Evolutionary conservation across 371 early-diverging fungal genomes (phyloP).

Genomic region (Saksenaea oblongispora): DNA sequence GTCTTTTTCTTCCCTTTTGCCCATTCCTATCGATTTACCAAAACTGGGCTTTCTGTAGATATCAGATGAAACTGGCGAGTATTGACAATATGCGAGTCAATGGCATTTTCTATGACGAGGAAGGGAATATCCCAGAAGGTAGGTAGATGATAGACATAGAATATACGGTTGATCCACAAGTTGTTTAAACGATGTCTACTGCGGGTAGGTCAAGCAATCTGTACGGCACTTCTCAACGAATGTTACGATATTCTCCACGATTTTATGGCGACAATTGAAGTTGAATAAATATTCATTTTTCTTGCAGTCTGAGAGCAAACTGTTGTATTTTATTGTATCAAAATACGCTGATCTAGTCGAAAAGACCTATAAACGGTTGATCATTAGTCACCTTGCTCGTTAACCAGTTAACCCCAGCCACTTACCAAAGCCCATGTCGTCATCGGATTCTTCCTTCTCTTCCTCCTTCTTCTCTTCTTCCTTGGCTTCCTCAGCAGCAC

Average conservation of each 20-base stretch:
- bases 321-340: constrained; percentile 9
- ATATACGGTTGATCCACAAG: not conserved
- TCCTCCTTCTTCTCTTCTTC: constrained; percentile 70
- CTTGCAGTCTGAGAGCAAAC: not conserved
- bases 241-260: constrained; percentile 88
- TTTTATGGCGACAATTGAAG: constrained; percentile 47
- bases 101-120: constrained; percentile 85
- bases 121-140: constrained; percentile 85
- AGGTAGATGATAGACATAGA: constrained; percentile 40
- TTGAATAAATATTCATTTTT: constrained; percentile 8
- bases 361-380: constrained; percentile 5
- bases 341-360: constrained; percentile 11
- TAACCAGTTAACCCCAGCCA: not conserved
- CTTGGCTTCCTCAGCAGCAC: constrained; percentile 54
- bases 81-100: constrained; percentile 83
- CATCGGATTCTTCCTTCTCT: constrained; percentile 88
- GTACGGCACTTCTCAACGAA: constrained; percentile 81
- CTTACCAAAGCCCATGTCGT: constrained; percentile 89
- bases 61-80: constrained; percentile 84
- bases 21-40: not conserved
- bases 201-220: constrained; percentile 67
- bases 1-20: constrained; percentile 8
- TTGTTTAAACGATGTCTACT: not conserved
- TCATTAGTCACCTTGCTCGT: not conserved
- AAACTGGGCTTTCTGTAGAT: constrained; percentile 14